Conservation (phyloP, 73 alveolate species). For the Strombidium stylifer region DNA sequence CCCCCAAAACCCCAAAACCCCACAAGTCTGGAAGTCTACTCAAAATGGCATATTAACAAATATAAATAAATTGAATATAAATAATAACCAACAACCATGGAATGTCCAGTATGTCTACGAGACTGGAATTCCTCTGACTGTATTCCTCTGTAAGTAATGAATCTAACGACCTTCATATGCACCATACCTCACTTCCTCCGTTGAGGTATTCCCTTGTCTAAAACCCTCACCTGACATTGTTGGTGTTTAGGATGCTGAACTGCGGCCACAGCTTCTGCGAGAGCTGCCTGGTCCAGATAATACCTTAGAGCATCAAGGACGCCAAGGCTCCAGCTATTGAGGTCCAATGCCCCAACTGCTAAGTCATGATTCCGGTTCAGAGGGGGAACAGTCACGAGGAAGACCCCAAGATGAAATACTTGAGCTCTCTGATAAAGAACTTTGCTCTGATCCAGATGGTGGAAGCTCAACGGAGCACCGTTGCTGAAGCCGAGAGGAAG, state of each 20-base stretch:
- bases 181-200: neutral
- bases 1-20: neutral
- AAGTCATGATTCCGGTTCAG: slow-evolving; percentile 11
- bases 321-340: too few species aligned
- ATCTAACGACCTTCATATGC: too few species aligned
- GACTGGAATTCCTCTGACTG: slow-evolving; percentile 31
- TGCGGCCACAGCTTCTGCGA: slow-evolving; percentile 35
- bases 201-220: neutral
- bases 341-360: neutral
- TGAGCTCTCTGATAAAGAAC: slow-evolving; percentile 22
- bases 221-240: neutral
- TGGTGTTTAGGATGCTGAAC: slow-evolving; percentile 27
- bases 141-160: slow-evolving; percentile 33
- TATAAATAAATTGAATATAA: neutral
- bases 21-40: neutral
- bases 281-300: slow-evolving; percentile 1
- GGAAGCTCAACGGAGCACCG: neutral
- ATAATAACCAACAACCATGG: slow-evolving; percentile 5
- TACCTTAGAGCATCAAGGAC: neutral
- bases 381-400: neutral
- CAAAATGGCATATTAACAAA: neutral
- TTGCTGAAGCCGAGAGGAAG: neutral
- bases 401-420: neutral
- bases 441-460: slow-evolving; percentile 22
- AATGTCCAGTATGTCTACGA: slow-evolving; percentile 34